Evolutionary conservation across 148 eudicot species (phyloP), one percentile per base, ranked within the genome.

Genomic region (Fallopia convolvulus): DNA sequence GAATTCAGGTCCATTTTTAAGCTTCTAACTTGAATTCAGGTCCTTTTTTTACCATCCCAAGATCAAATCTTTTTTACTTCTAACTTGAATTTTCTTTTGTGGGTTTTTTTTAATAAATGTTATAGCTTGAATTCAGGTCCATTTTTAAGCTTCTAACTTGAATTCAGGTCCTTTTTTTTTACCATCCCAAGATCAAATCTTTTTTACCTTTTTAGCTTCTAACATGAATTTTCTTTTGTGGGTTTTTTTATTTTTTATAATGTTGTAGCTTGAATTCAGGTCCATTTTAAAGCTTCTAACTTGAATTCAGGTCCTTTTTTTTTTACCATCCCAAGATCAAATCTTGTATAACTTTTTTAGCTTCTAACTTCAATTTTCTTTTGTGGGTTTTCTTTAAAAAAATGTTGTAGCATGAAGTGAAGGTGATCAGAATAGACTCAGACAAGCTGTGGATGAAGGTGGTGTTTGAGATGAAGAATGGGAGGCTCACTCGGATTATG

Each of bases 401-500:
- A n/a, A n/a, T 33, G 36, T 33, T 65, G 71, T 42, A 94, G 99
- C 83, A 97, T 10, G 90, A 92, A 36, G 91, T 91, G 75, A 82
- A 85, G 81, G 90, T 94, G 82, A 76, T 75, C 63, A 82, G 70
- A 3, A 83, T 89, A 20, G 89, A 84, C 39, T 81, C 80, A 20
- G 86, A 84, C 74, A 94, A 89, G 88, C 46, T 94, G 0, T 94
- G 96, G 96, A 79, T 94, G 61, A 90, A 85, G 75, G 74, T 94
- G 41, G 83, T 89, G n/a, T 88, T 68, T 56, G 81, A 80, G 80
- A 90, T 87, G 83, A 91, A 80, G 81, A 80, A 46, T 56, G 89
- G 91, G 2, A 88, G 83, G 30, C 71, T 94, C 48, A 88, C 88
- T 13, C 85, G 82, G 74, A 40, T 94, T 76, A 79, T 94, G 14